phyloP scores from a whole-genome alignment of 805 yeast species.

The Hanseniaspora singularis region DNA sequence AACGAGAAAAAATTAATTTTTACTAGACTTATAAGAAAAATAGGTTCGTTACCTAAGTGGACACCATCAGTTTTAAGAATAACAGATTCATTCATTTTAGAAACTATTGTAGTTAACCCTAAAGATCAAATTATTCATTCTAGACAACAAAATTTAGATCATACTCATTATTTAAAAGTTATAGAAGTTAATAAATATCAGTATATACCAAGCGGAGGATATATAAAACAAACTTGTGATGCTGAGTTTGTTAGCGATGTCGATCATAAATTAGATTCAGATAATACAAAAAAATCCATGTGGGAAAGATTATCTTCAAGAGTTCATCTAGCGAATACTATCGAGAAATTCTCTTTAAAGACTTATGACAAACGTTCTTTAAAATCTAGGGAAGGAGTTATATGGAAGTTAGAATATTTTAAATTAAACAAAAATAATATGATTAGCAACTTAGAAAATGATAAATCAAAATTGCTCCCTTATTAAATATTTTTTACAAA shows the following conservation, averaged over 20 bases:
- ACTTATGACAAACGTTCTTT: conserved; percentile 4
- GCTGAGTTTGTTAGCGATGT: conserved; percentile 68
- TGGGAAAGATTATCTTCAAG: conserved; percentile 12
- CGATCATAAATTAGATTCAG: conserved; percentile 24
- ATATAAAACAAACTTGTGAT: conserved; percentile 41
- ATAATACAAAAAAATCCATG: background rate
- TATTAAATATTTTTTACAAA: too few relatives aligned
- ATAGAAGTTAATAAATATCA: conserved; percentile 62
- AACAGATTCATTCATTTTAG: conserved; percentile 12
- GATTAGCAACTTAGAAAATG: too few relatives aligned
- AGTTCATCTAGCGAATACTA: conserved; percentile 8
- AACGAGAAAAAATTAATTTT: conserved; percentile 49
- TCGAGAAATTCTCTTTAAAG: conserved; percentile 10
- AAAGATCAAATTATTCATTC: background rate
- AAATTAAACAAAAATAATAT: conserved; percentile 7
- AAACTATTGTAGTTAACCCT: conserved; percentile 8
- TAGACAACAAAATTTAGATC: conserved; percentile 66
- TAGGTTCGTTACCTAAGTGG: conserved; percentile 73
- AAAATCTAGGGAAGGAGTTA: conserved; percentile 11
- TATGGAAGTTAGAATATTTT: conserved; percentile 8
- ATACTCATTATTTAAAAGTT: conserved; percentile 60
- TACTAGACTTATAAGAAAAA: conserved; percentile 62
- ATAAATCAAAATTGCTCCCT: too few relatives aligned
- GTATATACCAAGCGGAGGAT: conserved; percentile 25
- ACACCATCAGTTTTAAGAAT: conserved; percentile 26